Conservation (phyloP, 495 filamentous ascomycete genomes). For the Annulohypoxylon nitens region DNA sequence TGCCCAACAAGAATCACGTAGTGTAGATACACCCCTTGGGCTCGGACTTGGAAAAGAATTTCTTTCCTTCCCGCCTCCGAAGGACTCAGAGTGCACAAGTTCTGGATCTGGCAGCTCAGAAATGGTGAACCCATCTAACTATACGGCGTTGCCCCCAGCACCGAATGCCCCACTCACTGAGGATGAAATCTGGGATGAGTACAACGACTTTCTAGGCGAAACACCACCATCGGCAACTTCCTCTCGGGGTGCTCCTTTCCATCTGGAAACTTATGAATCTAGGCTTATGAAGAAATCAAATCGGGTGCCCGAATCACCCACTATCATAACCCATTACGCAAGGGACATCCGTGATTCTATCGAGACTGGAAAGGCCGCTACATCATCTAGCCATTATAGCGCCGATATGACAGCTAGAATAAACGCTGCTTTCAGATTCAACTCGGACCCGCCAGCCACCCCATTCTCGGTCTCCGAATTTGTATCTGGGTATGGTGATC, state of each 20-base stretch:
- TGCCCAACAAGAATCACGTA: slow-evolving; percentile 39
- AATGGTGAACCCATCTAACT: slow-evolving; percentile 61
- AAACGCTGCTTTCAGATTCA: slow-evolving; percentile 56
- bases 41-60: slow-evolving; percentile 63
- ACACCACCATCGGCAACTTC: slow-evolving; percentile 68
- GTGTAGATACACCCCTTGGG: slow-evolving; percentile 38
- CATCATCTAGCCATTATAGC: slow-evolving; percentile 59
- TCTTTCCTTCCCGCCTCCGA: slow-evolving; percentile 77
- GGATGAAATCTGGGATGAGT: slow-evolving; percentile 96
- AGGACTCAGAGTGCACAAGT: slow-evolving; percentile 75
- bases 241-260: slow-evolving; percentile 60
- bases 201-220: slow-evolving; percentile 88
- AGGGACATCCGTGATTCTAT: slow-evolving; percentile 52
- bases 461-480: slow-evolving; percentile 68
- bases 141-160: slow-evolving; percentile 72
- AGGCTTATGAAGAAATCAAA: slow-evolving; percentile 46
- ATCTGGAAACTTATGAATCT: slow-evolving; percentile 57
- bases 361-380: slow-evolving; percentile 48
- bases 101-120: slow-evolving; percentile 70
- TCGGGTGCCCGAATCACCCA: slow-evolving; percentile 59
- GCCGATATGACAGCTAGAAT: slow-evolving; percentile 62
- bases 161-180: slow-evolving; percentile 71
- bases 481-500: slow-evolving; percentile 64
- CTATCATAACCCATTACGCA: slow-evolving; percentile 47
- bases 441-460: slow-evolving; percentile 57